Conservation (phyloP, 768 basidiomycete genomes). For the Infundibulicybe gibba region DNA sequence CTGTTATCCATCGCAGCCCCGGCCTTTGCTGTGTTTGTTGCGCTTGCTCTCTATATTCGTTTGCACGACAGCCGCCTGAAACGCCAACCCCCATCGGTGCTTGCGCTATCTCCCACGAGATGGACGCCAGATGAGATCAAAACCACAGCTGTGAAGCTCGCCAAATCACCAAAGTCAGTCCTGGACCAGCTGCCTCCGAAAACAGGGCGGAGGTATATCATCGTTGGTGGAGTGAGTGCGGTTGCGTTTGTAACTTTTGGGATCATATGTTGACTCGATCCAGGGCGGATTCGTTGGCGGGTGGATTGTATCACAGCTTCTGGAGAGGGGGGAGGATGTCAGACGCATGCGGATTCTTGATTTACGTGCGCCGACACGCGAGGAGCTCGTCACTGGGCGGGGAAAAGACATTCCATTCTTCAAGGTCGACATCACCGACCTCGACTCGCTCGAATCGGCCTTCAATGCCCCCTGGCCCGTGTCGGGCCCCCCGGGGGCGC, state of each 20-base stretch:
- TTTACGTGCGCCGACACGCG: conserved; percentile 55
- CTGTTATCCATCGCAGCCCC: background rate
- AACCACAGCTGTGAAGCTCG: conserved; percentile 31
- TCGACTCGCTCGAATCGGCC: conserved; percentile 48
- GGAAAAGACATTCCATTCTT: conserved; percentile 53
- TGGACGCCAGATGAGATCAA: conserved; percentile 40
- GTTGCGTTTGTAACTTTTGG: no score
- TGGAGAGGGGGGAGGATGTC: conserved; percentile 71
- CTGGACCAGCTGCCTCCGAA: conserved; percentile 53
- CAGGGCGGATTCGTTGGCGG: conserved; percentile 76
- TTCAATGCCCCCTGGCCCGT: conserved; percentile 64
- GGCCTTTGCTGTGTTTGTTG: background rate
- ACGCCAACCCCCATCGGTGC: conserved; percentile 43
- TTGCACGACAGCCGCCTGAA: conserved; percentile 54
- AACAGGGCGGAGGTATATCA: conserved; percentile 73
- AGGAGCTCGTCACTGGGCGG: conserved; percentile 51
- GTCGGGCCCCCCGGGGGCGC: conserved; percentile 9
- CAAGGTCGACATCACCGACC: conserved; percentile 55
- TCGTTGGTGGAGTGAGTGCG: conserved; percentile 66
- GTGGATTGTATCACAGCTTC: conserved; percentile 69
- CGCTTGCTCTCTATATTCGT: conserved; percentile 25
- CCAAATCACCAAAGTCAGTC: conserved; percentile 27
- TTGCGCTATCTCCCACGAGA: conserved; percentile 49
- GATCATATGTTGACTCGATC: background rate
- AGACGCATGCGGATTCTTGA: conserved; percentile 64